Evolutionary conservation across 768 basidiomycete species (phyloP).

Genomic region (Trametes punicea): DNA sequence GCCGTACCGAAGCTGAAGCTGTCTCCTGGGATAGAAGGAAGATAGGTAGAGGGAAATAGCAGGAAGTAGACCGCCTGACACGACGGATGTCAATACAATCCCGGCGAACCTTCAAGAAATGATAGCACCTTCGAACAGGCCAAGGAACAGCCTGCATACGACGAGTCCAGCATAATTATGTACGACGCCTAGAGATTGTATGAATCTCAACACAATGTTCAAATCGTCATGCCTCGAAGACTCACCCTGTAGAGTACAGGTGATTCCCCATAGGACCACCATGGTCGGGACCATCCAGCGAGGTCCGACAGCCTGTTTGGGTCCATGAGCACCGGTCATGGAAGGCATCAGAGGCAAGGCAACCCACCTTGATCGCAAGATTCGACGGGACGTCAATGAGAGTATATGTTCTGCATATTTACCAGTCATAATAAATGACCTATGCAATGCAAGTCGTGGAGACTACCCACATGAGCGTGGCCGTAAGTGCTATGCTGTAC

Average conservation of each 20-base stretch:
- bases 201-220: background rate
- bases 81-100: constrained; percentile 16
- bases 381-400: constrained; percentile 28
- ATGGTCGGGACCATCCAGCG: constrained; percentile 61
- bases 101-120: too few relatives aligned
- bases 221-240: background rate
- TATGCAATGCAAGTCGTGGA: too few relatives aligned
- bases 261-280: constrained; percentile 67
- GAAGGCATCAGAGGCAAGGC: background rate
- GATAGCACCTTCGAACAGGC: constrained; percentile 55
- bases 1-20: constrained; percentile 30
- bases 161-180: constrained; percentile 51
- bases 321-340: too few relatives aligned
- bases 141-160: constrained; percentile 46
- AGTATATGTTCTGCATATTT: constrained; percentile 26
- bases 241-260: constrained; percentile 57
- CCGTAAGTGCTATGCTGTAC: background rate
- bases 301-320: constrained; percentile 47
- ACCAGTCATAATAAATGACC: too few relatives aligned
- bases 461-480: background rate
- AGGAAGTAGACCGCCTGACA: constrained; percentile 43
- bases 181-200: constrained; percentile 37
- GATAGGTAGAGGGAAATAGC: constrained; percentile 29
- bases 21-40: constrained; percentile 28
- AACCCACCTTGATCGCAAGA: constrained; percentile 20